Evolutionary conservation across 306 rosid genomes (phyloP), one percentile per base, ranked within the genome.

Genomic region (Gastrolobium bilobum): DNA sequence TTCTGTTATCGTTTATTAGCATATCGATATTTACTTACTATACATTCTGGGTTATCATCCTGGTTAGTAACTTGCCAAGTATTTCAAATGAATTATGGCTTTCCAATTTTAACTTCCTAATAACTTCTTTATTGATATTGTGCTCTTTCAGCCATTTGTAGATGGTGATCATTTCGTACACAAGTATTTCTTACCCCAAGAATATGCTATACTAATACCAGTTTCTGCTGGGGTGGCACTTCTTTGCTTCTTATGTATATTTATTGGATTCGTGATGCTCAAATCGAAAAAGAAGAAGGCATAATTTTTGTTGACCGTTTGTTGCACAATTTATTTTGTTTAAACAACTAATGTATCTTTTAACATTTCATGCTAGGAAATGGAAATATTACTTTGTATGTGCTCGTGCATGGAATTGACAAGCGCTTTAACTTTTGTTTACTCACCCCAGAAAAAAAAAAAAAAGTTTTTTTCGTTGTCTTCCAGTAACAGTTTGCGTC

Each of bases 11-110:
- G 35, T 15, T 81, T 30, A 86, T 77, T 73, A 96, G 98, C 88
- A 83, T 96, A 75, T 87, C 93, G 0, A 84, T 96, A 73, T 96
- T 95, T 86, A 91, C 92, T 9, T 93, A 93, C 58, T 96, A 93
- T 71, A 96, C 98, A 40, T 93, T 95, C 83, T 96, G 98, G 98
- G 94, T 96, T 66, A 87, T 93, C 79, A 93, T 96, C 83, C 88
- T 96, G 94, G 98, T 95, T 15, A 66, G 98, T 83, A 63, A 13
- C 70, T 75, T 31, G 20, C 57, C 56, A 65, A 43, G 46, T 81
- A 69, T 33, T 54, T 61, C 37, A 40, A 61, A 34, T 68, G 40
- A 61, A 26, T 14, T 39, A 59, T 53, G 14, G 59, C 52, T 42
- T 47, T 3, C 7, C 4, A 29, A 31, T 53, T 76, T 30, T 37